These are phyloP conservation scores for Penstemon davidsonii DNA, from an alignment of 257 asterid genomes.

Conservation along the genomic window DNA sequence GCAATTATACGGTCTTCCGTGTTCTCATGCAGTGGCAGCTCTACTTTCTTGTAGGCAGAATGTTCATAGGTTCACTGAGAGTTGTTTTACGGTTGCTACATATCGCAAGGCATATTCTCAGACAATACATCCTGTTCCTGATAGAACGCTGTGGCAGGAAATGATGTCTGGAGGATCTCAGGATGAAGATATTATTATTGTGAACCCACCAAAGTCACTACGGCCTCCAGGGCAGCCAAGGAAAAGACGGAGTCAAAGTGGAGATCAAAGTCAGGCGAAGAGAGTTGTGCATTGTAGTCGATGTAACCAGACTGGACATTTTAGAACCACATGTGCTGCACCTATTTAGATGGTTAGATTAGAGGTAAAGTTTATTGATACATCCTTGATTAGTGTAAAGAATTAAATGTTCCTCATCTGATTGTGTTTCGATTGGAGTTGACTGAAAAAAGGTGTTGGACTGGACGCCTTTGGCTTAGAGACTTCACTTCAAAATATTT, in stretches of 20 bases:
- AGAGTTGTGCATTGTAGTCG: slow-evolving; percentile 76
- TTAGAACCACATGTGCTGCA: slow-evolving; percentile 73
- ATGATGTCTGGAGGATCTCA: slow-evolving; percentile 30
- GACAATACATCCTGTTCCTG: slow-evolving; percentile 75
- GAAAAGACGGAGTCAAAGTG: slow-evolving; percentile 48
- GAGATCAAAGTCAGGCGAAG: slow-evolving; percentile 43
- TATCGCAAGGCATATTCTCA: slow-evolving; percentile 63
- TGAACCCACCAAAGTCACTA: slow-evolving; percentile 64
- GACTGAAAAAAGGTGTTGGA: no score
- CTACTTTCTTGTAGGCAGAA: slow-evolving; percentile 67
- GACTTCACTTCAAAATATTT: no score
- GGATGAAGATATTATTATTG: slow-evolving; percentile 37
- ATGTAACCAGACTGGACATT: slow-evolving; percentile 78
- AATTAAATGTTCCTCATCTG: no score
- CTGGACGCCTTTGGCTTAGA: no score
- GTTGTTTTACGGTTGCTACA: slow-evolving; percentile 64
- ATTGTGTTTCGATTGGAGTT: no score
- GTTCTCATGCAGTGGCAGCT: slow-evolving; percentile 71
- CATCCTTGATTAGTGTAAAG: no score
- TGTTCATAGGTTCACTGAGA: slow-evolving; percentile 66
- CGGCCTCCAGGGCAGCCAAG: slow-evolving; percentile 49
- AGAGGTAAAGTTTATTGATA: no score
- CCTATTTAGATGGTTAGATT: slow-evolving; percentile 42
- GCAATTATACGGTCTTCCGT: slow-evolving; percentile 65
- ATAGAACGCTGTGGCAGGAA: slow-evolving; percentile 58